phyloP scores from a whole-genome alignment of 257 asterid genomes.

The Salvia splendens region DNA sequence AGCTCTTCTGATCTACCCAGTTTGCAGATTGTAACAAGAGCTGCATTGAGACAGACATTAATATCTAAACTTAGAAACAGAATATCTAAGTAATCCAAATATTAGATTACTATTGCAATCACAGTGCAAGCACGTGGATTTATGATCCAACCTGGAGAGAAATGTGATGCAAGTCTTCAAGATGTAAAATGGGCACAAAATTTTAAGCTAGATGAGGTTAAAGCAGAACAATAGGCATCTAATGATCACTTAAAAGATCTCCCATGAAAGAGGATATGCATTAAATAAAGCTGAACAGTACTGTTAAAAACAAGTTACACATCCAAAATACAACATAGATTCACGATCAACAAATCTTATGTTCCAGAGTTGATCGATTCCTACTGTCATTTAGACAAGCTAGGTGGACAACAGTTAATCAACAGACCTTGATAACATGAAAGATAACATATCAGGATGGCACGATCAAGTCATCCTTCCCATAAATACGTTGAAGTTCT shows the following conservation, averaged over 20 bases:
- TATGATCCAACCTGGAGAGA: background rate
- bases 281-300: slow-evolving; percentile 21
- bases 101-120: background rate
- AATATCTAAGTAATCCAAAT: background rate
- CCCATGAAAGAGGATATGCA: slow-evolving; percentile 5
- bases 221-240: slow-evolving; percentile 10
- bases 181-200: background rate
- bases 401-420: slow-evolving; percentile 33
- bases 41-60: background rate
- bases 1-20: background rate
- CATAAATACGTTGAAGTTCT: slow-evolving; percentile 60
- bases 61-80: background rate
- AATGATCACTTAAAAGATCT: background rate
- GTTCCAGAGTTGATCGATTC: slow-evolving; percentile 14
- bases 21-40: slow-evolving; percentile 18
- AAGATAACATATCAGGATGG: slow-evolving; percentile 36
- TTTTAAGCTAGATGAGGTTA: background rate
- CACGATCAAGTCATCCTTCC: slow-evolving; percentile 43
- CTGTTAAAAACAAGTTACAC: slow-evolving; percentile 24
- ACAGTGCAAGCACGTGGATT: background rate
- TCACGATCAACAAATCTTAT: slow-evolving; percentile 26
- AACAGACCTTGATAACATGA: slow-evolving; percentile 29
- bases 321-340: slow-evolving; percentile 28
- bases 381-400: slow-evolving; percentile 36
- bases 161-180: background rate